Percentiles rank a stretch among this genome's conserved stretches.
Conservation (phyloP, 2,329 filamentous ascomycete species). For the Ambrosiella cleistominuta region DNA sequence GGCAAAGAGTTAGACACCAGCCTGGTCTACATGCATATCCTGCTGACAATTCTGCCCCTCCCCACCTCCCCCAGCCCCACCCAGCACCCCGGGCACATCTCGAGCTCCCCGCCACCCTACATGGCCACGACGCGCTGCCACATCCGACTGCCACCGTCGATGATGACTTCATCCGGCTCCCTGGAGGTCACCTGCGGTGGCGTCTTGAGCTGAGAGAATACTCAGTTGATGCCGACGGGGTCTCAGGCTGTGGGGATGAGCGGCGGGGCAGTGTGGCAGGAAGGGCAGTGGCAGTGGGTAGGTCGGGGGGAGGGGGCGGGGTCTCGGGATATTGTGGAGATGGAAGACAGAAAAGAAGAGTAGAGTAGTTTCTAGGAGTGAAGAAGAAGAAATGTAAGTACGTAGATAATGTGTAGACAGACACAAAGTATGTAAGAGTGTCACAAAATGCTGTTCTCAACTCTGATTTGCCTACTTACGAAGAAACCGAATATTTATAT, state of each 20-base stretch:
- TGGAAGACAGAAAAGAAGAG: no score
- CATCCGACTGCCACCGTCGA: neutral
- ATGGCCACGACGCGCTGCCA: neutral
- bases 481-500: no score
- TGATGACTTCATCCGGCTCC: neutral
- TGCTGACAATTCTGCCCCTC: neutral
- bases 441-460: no score
- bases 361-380: no score
- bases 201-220: neutral
- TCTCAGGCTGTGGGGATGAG: neutral
- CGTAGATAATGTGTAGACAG: no score
- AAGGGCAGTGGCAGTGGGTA: neutral
- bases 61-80: neutral
- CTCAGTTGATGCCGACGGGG: neutral
- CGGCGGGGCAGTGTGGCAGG: neutral
- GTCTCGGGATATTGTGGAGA: no score
- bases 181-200: no score
- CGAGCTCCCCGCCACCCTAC: neutral
- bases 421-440: no score
- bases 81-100: conserved; percentile 1
- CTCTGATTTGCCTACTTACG: no score
- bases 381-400: no score
- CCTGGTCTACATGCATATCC: neutral
- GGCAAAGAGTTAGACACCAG: neutral
- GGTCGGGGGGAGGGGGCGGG: neutral